Percentiles rank a stretch among this genome's conserved stretches.
Evolutionary conservation across 805 yeast species (phyloP).

Genomic region (Candida chilensis): DNA sequence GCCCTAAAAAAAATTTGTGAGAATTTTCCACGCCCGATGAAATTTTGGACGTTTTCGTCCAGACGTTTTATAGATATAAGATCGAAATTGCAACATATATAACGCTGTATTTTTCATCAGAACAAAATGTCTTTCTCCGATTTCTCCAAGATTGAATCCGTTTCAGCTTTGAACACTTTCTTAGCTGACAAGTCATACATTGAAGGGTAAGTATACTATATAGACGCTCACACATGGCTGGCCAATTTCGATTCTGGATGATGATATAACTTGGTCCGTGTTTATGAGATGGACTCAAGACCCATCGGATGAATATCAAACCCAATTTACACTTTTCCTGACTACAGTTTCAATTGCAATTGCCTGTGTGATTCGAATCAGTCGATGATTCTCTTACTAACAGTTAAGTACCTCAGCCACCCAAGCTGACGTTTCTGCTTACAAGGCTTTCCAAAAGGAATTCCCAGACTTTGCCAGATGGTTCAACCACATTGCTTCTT

Average conservation of each 20-base stretch:
- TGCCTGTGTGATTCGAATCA: background rate
- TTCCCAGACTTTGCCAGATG: slow-evolving; percentile 96
- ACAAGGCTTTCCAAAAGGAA: slow-evolving; percentile 86
- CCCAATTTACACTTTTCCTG: slow-evolving; percentile 34
- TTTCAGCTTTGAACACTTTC: slow-evolving; percentile 69
- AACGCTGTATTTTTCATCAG: too few relatives aligned
- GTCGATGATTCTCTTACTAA: slow-evolving; percentile 20
- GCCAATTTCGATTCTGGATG: slow-evolving; percentile 21
- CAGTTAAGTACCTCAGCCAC: slow-evolving; percentile 70
- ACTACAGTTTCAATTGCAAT: slow-evolving; percentile 4
- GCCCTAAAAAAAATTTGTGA: too few relatives aligned
- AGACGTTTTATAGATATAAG: too few relatives aligned
- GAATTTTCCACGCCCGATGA: too few relatives aligned
- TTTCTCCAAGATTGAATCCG: slow-evolving; percentile 70
- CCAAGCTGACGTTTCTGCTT: slow-evolving; percentile 91
- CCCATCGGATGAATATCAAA: slow-evolving; percentile 92
- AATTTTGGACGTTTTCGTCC: too few relatives aligned
- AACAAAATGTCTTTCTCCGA: slow-evolving; percentile 74
- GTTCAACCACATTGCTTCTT: slow-evolving; percentile 97
- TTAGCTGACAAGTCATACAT: slow-evolving; percentile 91
- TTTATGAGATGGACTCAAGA: slow-evolving; percentile 93
- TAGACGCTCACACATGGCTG: background rate
- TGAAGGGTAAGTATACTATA: slow-evolving; percentile 70
- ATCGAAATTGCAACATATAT: too few relatives aligned
- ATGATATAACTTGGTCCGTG: slow-evolving; percentile 90